Evolutionary conservation across 306 rosid species (phyloP).

Genomic region (Dryas alaskensis): DNA sequence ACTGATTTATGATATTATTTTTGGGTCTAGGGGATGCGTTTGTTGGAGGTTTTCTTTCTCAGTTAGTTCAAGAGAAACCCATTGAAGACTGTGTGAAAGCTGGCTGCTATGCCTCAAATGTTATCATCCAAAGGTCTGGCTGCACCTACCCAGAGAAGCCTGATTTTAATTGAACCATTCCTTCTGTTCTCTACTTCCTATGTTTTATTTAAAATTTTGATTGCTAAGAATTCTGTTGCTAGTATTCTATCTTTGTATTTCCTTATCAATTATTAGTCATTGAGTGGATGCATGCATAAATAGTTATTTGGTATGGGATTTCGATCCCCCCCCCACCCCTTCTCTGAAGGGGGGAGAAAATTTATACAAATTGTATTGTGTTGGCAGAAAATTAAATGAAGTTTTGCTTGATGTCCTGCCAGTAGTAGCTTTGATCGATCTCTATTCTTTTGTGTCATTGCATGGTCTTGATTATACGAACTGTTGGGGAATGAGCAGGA

Average conservation of each 20-base stretch:
- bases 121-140: conserved; percentile 86
- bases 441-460: background rate
- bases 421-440: background rate
- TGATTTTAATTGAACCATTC: conserved; percentile 42
- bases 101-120: conserved; percentile 81
- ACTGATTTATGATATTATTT: background rate
- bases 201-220: conserved; percentile 9
- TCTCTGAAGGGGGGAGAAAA: background rate
- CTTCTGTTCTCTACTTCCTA: background rate
- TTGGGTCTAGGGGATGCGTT: conserved; percentile 77
- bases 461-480: too few species aligned
- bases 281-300: conserved; percentile 5
- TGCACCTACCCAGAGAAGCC: conserved; percentile 97
- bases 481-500: too few species aligned
- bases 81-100: conserved; percentile 81
- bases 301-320: conserved; percentile 16
- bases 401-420: background rate
- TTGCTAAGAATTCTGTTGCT: background rate
- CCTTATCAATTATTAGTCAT: background rate
- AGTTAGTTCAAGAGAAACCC: conserved; percentile 67
- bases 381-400: background rate
- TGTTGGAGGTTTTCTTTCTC: conserved; percentile 92
- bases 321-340: background rate
- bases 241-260: background rate
- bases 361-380: background rate